phyloP scores from a whole-genome alignment of 192 early-diverging fungal species.

The Backusella psychrophila region DNA sequence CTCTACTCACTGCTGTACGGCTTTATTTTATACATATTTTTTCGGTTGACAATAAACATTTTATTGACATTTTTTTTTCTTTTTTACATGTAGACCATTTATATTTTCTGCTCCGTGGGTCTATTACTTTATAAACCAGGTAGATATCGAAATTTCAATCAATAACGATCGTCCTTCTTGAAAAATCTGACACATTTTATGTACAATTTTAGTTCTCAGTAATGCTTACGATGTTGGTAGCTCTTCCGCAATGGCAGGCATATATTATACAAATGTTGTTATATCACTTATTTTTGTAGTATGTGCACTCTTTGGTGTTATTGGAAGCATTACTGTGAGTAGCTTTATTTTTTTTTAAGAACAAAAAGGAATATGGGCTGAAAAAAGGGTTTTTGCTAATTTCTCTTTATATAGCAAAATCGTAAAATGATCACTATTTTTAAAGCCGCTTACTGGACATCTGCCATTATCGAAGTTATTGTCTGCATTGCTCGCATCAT shows the following conservation, averaged over 20 bases:
- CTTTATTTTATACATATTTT: background rate
- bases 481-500: conserved; percentile 19
- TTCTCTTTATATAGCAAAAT: conserved; percentile 27
- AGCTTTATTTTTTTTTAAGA: background rate
- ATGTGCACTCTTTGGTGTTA: conserved; percentile 26
- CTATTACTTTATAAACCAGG: background rate
- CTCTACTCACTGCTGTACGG: conserved; percentile 17
- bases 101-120: background rate
- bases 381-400: background rate
- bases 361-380: background rate
- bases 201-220: background rate
- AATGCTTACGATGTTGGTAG: background rate
- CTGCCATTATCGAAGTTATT: conserved; percentile 24
- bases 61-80: background rate
- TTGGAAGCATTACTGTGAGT: conserved; percentile 31
- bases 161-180: no score
- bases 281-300: conserved; percentile 17
- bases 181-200: background rate
- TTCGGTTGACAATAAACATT: background rate
- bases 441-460: conserved; percentile 25
- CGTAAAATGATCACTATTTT: conserved; percentile 23
- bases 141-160: no score
- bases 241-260: background rate
- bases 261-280: conserved; percentile 20
- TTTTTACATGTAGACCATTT: background rate